These are phyloP conservation scores for Boletales sp. DNA, from an alignment of 768 basidiomycete genomes.

Conservation along the genomic window DNA sequence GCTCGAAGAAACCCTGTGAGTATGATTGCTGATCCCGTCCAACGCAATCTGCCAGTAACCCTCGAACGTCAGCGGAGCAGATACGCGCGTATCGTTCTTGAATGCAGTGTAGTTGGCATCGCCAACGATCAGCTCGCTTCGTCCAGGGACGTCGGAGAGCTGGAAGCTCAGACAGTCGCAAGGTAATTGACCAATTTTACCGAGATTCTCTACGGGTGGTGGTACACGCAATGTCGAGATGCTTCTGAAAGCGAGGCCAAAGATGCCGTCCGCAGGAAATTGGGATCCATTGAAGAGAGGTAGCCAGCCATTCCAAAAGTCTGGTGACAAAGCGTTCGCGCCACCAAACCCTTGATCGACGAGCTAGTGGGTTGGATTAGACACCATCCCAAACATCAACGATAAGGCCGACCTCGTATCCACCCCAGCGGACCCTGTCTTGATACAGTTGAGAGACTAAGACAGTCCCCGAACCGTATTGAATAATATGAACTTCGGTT, in stretches of 20 bases:
- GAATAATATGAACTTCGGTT: constrained; percentile 20
- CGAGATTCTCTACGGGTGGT: constrained; percentile 42
- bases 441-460: constrained; percentile 27
- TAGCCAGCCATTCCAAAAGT: constrained; percentile 18
- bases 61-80: constrained; percentile 20
- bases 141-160: constrained; percentile 27
- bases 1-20: neutral
- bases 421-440: constrained; percentile 37
- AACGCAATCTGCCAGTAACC: constrained; percentile 37
- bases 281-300: neutral
- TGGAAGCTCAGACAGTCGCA: constrained; percentile 42
- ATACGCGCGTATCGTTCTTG: constrained; percentile 42
- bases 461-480: constrained; percentile 38
- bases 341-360: constrained; percentile 35
- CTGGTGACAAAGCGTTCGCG: constrained; percentile 28
- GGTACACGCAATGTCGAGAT: constrained; percentile 31
- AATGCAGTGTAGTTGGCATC: constrained; percentile 46
- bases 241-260: constrained; percentile 38
- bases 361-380: constrained; percentile 18
- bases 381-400: neutral
- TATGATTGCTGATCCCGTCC: constrained; percentile 10
- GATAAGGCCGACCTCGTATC: constrained; percentile 23
- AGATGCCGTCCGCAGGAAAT: constrained; percentile 34
- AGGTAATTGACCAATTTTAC: constrained; percentile 23
- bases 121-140: constrained; percentile 18